These are phyloP conservation scores for Solanum neorickii DNA, from an alignment of 257 asterid genomes.

Conservation along the genomic window DNA sequence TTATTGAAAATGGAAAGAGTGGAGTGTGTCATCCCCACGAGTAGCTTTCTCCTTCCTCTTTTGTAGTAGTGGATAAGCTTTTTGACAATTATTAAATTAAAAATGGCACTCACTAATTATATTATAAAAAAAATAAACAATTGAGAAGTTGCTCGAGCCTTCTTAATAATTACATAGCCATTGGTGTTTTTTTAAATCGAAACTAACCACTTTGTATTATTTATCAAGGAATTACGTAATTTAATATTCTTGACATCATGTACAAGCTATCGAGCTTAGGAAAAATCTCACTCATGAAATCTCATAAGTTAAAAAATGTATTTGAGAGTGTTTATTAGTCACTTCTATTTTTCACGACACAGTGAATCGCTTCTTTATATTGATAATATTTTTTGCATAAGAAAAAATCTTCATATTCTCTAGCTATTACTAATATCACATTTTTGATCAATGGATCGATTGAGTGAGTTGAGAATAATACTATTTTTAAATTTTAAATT, in stretches of 20 bases:
- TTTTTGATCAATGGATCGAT: not conserved
- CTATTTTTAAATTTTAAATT: not conserved
- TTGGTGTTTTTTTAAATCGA: too few species aligned
- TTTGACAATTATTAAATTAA: not conserved
- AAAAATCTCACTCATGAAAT: not conserved
- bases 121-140: not conserved
- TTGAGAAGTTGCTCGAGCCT: not conserved
- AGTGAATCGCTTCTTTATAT: accelerated
- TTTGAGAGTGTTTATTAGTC: accelerated
- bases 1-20: not conserved
- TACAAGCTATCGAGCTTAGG: too few species aligned
- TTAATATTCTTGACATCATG: not conserved
- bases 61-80: not conserved
- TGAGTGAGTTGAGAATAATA: not conserved
- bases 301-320: too few species aligned
- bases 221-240: too few species aligned
- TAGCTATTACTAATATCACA: not conserved
- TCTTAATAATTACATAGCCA: not conserved
- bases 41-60: not conserved
- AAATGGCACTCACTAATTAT: not conserved
- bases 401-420: too few species aligned
- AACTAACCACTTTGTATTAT: not conserved
- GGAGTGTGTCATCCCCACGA: not conserved
- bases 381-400: too few species aligned
- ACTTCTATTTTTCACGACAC: not conserved